Base-by-base conservation (phyloP, 176 grass and related monocot genomes). In the Triticum timopheevii region DNA sequence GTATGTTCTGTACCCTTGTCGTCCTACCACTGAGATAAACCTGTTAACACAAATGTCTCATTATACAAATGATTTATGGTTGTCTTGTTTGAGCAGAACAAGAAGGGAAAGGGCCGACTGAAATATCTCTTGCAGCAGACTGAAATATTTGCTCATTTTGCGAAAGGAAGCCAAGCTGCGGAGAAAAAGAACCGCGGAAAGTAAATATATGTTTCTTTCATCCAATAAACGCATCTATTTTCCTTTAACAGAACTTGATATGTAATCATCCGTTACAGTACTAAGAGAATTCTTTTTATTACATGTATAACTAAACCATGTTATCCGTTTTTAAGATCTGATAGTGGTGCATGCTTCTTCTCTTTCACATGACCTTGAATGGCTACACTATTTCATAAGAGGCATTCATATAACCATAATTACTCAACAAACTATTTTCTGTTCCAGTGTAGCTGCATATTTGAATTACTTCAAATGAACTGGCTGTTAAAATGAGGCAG, bases 71-170 rank as follows among this genome's bases (percentile, higher is more conserved):
- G 73, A 30, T 83, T 61, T 63, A 62, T 59, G 68, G 40, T 7
- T 84, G 30, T 82, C 74, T 59, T 42, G 50, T 73, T 77, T 76
- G 73, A 24, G 61, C 89, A 94, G 92, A 94, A 94, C 52, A 94
- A 91, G 75, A 94, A 92, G 70, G 92, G 92, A 69, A 94, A 91
- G 64, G 92, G 89, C 5, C 87, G 90, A 30, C 35, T 94, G 63
- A 91, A 92, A 64, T 94, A 92, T 80, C 89, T 94, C 22, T 80
- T 94, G n/a, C 89, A 92, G 70, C 89, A 94, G 80, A 94, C 92
- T 76, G 92, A 94, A 87, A 94, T 94, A 94, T 94, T 94, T 89
- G 67, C 92, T 82, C 92, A 94, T 85, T 94, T 94, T 82, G 92
- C 92, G 0, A 91, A 94, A 89, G 92, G 92, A 56, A 91, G 83